Evolutionary conservation across 2,329 filamentous ascomycete genomes (phyloP).

Genomic region (Microdochium trichocladiopsis): DNA sequence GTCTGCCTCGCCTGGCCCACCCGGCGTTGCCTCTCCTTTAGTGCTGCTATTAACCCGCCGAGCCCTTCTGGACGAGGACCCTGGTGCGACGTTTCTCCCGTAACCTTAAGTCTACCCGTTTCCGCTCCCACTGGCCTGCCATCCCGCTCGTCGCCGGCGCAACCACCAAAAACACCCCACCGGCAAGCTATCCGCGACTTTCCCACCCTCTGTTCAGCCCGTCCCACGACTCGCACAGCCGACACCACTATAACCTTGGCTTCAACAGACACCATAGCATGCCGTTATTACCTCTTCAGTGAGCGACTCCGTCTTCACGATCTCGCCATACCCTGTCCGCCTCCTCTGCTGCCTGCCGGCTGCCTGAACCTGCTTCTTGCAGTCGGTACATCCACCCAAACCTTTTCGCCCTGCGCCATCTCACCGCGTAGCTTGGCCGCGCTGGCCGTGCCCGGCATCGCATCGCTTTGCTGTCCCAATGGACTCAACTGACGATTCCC

Average conservation of each 20-base stretch:
- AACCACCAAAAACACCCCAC: background rate
- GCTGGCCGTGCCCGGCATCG: background rate
- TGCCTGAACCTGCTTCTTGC: background rate
- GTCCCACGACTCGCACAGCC: background rate
- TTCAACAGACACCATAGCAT: background rate
- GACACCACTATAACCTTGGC: no score
- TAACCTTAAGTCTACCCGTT: background rate
- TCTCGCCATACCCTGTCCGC: background rate
- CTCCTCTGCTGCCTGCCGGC: background rate
- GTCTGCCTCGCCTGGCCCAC: background rate
- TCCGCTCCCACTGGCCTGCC: background rate
- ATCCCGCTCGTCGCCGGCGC: background rate
- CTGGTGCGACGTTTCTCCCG: background rate
- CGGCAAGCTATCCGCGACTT: background rate
- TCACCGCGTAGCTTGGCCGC: background rate
- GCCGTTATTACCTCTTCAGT: background rate
- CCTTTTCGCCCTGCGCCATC: background rate
- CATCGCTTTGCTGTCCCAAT: constrained; percentile 11
- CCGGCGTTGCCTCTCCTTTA: background rate
- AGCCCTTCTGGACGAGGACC: background rate
- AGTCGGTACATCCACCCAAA: background rate
- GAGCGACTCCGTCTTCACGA: background rate
- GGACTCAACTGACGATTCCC: constrained; percentile 18
- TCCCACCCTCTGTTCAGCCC: background rate
- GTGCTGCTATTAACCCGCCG: no score